Conservation (phyloP, 257 asterid genomes). For the Fraxinus pennsylvanica region DNA sequence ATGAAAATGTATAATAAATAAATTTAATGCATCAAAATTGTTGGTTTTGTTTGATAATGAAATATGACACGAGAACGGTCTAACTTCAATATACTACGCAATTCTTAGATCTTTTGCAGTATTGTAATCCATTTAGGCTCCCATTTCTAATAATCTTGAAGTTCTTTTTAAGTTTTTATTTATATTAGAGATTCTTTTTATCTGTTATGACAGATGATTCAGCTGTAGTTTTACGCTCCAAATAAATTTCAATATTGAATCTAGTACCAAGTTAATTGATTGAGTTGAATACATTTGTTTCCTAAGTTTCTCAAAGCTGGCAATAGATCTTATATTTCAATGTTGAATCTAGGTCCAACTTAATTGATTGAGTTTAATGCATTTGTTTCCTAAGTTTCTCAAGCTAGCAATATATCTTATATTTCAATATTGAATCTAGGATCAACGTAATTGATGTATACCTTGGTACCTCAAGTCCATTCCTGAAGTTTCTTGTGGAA, state of each 20-base stretch:
- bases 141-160: not conserved
- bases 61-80: not conserved
- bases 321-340: not conserved
- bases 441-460: not conserved
- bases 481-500: not conserved
- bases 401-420: not conserved
- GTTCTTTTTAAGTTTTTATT: not conserved
- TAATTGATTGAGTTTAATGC: not conserved
- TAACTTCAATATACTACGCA: not conserved
- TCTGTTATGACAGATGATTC: not conserved
- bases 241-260: not conserved
- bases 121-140: not conserved
- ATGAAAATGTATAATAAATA: not conserved
- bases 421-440: not conserved
- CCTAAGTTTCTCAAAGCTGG: not conserved
- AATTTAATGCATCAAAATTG: not conserved
- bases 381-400: not conserved
- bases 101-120: not conserved
- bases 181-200: not conserved
- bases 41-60: not conserved
- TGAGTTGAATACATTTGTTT: not conserved
- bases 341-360: not conserved
- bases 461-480: not conserved
- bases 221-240: not conserved
- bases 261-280: not conserved